Percentiles rank a stretch among this genome's conserved stretches.
These are phyloP conservation scores for Annona squamosa DNA, from an alignment of 164 flowering plant species.

Conservation along the genomic window DNA sequence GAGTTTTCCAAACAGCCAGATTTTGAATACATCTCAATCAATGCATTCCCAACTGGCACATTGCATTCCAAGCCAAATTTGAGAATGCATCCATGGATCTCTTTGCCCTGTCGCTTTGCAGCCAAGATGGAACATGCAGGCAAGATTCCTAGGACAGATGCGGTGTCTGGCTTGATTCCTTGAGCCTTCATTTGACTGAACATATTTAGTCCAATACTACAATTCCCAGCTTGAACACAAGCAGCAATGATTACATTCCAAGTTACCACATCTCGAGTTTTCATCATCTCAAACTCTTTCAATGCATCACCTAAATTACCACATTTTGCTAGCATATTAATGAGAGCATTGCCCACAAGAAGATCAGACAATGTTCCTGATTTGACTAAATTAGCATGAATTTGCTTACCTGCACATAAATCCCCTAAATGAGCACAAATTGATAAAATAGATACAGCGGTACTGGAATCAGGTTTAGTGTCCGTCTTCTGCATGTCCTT, in stretches of 20 bases:
- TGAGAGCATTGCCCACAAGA: conserved; percentile 42
- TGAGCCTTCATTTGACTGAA: conserved; percentile 33
- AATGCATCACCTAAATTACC: conserved; percentile 26
- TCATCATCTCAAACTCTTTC: conserved; percentile 15
- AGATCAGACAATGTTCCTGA: conserved; percentile 29
- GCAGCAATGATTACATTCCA: conserved; percentile 52
- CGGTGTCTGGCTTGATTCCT: conserved; percentile 29
- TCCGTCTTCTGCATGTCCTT: conserved; percentile 25
- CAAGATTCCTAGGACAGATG: conserved; percentile 33
- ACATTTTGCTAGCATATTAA: conserved; percentile 84
- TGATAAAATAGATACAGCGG: conserved; percentile 26
- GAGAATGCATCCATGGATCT: conserved; percentile 41
- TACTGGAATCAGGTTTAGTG: conserved; percentile 23
- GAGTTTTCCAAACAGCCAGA: conserved; percentile 39
- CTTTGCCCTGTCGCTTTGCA: conserved; percentile 44
- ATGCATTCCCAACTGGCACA: conserved; percentile 40
- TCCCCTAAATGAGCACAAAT: conserved; percentile 21
- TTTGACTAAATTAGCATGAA: conserved; percentile 31
- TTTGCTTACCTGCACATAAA: conserved; percentile 20
- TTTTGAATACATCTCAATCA: conserved; percentile 57
- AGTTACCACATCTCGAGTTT: conserved; percentile 34
- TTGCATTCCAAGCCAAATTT: conserved; percentile 34
- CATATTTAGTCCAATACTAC: conserved; percentile 30
- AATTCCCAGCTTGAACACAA: conserved; percentile 29
- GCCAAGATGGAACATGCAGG: conserved; percentile 42